Percentiles rank a stretch among this genome's conserved stretches.
phyloP scores from a whole-genome alignment of 495 filamentous ascomycete species.

The Penicillium ucsense region DNA sequence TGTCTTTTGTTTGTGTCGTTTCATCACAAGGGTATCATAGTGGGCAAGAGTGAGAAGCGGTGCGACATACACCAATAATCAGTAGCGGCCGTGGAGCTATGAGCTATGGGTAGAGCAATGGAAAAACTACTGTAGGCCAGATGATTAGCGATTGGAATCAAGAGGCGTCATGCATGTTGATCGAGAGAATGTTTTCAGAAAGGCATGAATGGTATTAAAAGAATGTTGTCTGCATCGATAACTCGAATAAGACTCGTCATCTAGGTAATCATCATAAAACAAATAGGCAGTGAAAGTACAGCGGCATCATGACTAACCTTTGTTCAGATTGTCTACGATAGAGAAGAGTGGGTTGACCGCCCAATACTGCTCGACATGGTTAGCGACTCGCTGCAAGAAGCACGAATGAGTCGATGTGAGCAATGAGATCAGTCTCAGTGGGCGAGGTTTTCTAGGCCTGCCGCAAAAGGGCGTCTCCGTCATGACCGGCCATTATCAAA shows the following conservation, averaged over 20 bases:
- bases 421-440: slow-evolving; percentile 57
- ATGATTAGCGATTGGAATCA: slow-evolving; percentile 17
- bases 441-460: slow-evolving; percentile 99
- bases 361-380: slow-evolving; percentile 16
- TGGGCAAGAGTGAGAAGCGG: slow-evolving; percentile 3
- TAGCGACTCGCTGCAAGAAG: slow-evolving; percentile 22
- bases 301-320: slow-evolving; percentile 9
- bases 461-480: slow-evolving; percentile 88
- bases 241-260: slow-evolving; percentile 57
- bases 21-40: slow-evolving; percentile 34
- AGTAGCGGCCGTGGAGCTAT: not conserved
- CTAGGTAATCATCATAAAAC: slow-evolving; percentile 44
- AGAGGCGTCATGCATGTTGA: not conserved
- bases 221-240: slow-evolving; percentile 48
- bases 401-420: slow-evolving; percentile 12
- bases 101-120: not conserved
- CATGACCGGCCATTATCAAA: slow-evolving; percentile 47
- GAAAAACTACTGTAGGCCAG: slow-evolving; percentile 8
- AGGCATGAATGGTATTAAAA: slow-evolving; percentile 50
- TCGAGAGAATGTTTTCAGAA: slow-evolving; percentile 2
- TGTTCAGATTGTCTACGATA: slow-evolving; percentile 5
- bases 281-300: slow-evolving; percentile 7
- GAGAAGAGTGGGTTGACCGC: not conserved
- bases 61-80: slow-evolving; percentile 25
- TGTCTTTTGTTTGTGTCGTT: slow-evolving; percentile 43